Evolutionary conservation across 2,329 filamentous ascomycete genomes (phyloP), one percentile per base, ranked within the genome.

Genomic region (Fusarium compactum): DNA sequence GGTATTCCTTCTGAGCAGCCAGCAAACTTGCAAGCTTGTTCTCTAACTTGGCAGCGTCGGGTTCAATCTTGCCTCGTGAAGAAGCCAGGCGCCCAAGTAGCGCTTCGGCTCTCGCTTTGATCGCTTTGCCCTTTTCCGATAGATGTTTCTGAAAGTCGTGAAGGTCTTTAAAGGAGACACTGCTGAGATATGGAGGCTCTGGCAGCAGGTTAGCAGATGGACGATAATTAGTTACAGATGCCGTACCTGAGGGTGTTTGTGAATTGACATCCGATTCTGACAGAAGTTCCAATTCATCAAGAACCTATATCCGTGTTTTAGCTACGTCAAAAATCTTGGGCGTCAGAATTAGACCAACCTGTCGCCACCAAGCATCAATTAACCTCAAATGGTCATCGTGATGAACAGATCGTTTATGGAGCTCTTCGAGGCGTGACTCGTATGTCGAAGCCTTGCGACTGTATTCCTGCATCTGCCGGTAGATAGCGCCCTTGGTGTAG

Each of bases 391-490:
- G 96, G 75, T 98, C 94, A 81, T 98, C 94, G 82, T 98, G 94
- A 81, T 96, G 90, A 68, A 88, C 86, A 30, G 92, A 89, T 77
- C 90, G 88, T 79, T 94, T 94, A 71, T 92, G 89, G 69, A 97
- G 84, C 71, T 97, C 92, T 77, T 91, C 91, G 67, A 98, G 85
- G 77, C 93, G 92, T 62, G 89, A 85, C 83, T 98, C 95, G 68
- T 97, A 84, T 43, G 92, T 92, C 62, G 87, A 86, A 79, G 94
- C 95, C 79, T 97, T 94, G 74, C 96, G 91, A 82, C 97, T 97
- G 82, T 97, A 98, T 82, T 98, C 96, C 78, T 94, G 93, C 94
- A 99, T 97, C 83, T 98, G 95, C 62, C 97, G 93, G 76, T 93
- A 91, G 79, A 99, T 97, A 70, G 96, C 96, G 84, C 97, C 96